Base-by-base conservation (phyloP, 768 basidiomycete genomes). In the Suillus occidentalis region DNA sequence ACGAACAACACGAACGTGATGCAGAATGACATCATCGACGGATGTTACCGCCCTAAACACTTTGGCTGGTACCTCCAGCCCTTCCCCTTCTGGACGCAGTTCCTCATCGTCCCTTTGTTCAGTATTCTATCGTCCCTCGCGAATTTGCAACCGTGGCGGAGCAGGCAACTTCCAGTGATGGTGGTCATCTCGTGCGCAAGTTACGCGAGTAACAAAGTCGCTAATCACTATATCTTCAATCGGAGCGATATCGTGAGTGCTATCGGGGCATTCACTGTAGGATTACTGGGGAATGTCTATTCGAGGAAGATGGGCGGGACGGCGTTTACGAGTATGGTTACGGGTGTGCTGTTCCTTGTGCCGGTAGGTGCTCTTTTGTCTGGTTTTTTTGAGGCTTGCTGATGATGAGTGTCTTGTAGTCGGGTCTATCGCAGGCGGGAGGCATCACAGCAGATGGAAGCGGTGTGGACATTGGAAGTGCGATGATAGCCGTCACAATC, bases 241-340 rank as follows among this genome's bases (percentile, higher is more conserved):
- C 88, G 90, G 18, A 90, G 90, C 6, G 93, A 95, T 70, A 80
- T 94, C 53, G 92, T 93, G 20, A 91, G 90, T 62, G 90, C 91
- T 12, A 91, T 94, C 70, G 93, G 92, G 1, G 91, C 92, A 20
- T 93, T 93, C 68, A 90, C 88, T 1, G 88, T 92, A 22, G 91
- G 92, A 25, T 67, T 93, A 36, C 77, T 93, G 22, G 92, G 92
- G 4, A 94, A 94, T 70, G 75, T 90, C 2, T 94, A 94, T 75
- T 94, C 92, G 47, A 83, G 92, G 55, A 86, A 85, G 72, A 89
- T 91, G 84, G 85, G 89, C 9, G 93, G 92, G 9, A 94, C 92
- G 4, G 93, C 93, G 22, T 95, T 95, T 76, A 93, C 92, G 12
- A 88, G 88, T 2, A 95, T 95, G 94, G 91, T 94, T 47, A 91